Conservation (phyloP, 805 yeast genomes). For the Saturnispora zaruensis region DNA sequence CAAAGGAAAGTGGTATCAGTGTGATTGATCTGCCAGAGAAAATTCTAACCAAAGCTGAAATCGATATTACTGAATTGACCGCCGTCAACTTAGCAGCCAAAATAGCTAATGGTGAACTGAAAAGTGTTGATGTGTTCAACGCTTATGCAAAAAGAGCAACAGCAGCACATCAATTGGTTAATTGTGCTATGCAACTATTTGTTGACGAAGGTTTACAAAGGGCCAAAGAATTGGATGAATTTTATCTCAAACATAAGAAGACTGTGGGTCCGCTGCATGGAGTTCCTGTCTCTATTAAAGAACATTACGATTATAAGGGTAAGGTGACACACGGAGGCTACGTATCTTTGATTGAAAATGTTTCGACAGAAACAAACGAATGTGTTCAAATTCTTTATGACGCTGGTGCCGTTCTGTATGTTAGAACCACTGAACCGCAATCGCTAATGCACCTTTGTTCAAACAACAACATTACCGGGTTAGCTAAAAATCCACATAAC, state of each 20-base stretch:
- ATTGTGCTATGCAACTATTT: conserved; percentile 40
- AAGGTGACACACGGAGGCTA: conserved; percentile 45
- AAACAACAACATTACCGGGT: conserved; percentile 46
- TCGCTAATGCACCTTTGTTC: conserved; percentile 50
- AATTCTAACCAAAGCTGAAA: conserved; percentile 29
- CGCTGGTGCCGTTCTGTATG: conserved; percentile 48
- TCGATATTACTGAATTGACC: conserved; percentile 36
- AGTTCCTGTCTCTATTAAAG: conserved; percentile 54
- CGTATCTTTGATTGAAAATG: conserved; percentile 34
- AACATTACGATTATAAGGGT: conserved; percentile 43
- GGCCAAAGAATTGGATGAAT: conserved; percentile 46
- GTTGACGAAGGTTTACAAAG: conserved; percentile 39
- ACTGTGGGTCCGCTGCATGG: conserved; percentile 55
- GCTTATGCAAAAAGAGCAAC: conserved; percentile 43
- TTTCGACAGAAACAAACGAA: conserved; percentile 33
- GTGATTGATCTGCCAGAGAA: conserved; percentile 26
- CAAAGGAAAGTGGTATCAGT: conserved; percentile 18
- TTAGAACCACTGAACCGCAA: conserved; percentile 49
- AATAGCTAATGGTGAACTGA: conserved; percentile 32
- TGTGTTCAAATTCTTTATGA: conserved; percentile 36
- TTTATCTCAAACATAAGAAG: conserved; percentile 35
- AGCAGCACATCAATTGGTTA: conserved; percentile 41
- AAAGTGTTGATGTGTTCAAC: conserved; percentile 35
- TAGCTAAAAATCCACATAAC: conserved; percentile 41
- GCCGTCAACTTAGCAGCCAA: conserved; percentile 27